Evolutionary conservation across 106 monocot species (phyloP).

Genomic region (Chionographis japonica): DNA sequence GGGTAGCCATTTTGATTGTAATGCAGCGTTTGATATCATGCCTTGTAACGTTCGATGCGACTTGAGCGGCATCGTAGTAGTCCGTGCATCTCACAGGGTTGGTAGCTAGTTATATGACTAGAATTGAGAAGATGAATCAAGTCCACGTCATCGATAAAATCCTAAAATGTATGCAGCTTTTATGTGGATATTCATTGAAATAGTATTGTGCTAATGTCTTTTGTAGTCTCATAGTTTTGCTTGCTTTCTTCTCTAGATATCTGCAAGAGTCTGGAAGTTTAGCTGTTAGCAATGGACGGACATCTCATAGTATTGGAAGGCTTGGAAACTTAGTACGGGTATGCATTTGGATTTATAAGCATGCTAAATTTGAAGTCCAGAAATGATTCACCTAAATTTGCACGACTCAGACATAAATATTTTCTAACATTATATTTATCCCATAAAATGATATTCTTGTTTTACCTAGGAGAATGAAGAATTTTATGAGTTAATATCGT

Average conservation of each 20-base stretch:
- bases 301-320: constrained; percentile 72
- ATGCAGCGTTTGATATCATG: too few species aligned
- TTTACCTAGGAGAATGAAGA: constrained; percentile 81
- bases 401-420: too few species aligned
- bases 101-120: too few species aligned
- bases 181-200: too few species aligned
- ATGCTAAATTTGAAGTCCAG: not conserved
- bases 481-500: constrained; percentile 76
- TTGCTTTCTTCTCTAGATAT: constrained; percentile 36
- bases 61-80: too few species aligned
- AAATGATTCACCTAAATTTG: not conserved
- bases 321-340: constrained; percentile 73
- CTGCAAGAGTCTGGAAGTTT: constrained; percentile 59
- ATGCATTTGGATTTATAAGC: constrained; percentile 2
- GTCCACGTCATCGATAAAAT: too few species aligned
- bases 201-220: too few species aligned
- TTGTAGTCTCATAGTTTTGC: not conserved
- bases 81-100: too few species aligned
- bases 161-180: too few species aligned
- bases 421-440: not conserved
- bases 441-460: not conserved
- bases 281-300: constrained; percentile 45
- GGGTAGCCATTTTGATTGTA: too few species aligned
- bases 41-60: too few species aligned
- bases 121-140: too few species aligned